A percentile compares a stretch with the other conserved stretches of the same genome.
Evolutionary conservation across 2,329 filamentous ascomycete species (phyloP).

Genomic region (Phyllosticta citribraziliensis): DNA sequence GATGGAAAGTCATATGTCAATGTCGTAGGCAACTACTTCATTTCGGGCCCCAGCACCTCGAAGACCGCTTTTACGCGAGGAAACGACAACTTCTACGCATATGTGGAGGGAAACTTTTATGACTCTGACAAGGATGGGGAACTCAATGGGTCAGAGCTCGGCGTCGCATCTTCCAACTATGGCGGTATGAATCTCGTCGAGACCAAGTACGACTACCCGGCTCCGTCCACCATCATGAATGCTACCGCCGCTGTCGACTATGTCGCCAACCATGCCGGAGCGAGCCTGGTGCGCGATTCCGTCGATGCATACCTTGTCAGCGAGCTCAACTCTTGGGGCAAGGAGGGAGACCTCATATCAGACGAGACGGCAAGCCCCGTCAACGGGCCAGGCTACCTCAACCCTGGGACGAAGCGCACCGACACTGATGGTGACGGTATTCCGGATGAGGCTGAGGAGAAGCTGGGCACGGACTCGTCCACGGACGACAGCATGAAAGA

Average conservation of each 20-base stretch:
- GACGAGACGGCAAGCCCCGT: constrained; percentile 35
- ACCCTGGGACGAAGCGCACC: constrained; percentile 27
- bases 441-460: constrained; percentile 39
- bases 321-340: constrained; percentile 39
- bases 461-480: constrained; percentile 30
- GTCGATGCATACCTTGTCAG: constrained; percentile 35
- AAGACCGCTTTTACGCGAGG: constrained; percentile 45
- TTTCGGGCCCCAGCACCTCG: constrained; percentile 42
- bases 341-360: constrained; percentile 35
- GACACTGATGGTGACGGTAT: constrained; percentile 44
- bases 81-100: constrained; percentile 45
- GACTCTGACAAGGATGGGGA: constrained; percentile 41
- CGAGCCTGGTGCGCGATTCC: constrained; percentile 35
- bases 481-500: constrained; percentile 32
- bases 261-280: constrained; percentile 33
- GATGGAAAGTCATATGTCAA: constrained; percentile 39
- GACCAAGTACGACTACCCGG: constrained; percentile 35
- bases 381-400: constrained; percentile 32
- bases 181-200: constrained; percentile 37
- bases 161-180: constrained; percentile 35
- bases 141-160: constrained; percentile 40
- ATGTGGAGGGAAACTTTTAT: constrained; percentile 44
- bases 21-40: constrained; percentile 49
- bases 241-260: constrained; percentile 32
- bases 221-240: constrained; percentile 30